Evolutionary conservation across 768 basidiomycete genomes (phyloP).

Genomic region (Hypholoma fasciculare): DNA sequence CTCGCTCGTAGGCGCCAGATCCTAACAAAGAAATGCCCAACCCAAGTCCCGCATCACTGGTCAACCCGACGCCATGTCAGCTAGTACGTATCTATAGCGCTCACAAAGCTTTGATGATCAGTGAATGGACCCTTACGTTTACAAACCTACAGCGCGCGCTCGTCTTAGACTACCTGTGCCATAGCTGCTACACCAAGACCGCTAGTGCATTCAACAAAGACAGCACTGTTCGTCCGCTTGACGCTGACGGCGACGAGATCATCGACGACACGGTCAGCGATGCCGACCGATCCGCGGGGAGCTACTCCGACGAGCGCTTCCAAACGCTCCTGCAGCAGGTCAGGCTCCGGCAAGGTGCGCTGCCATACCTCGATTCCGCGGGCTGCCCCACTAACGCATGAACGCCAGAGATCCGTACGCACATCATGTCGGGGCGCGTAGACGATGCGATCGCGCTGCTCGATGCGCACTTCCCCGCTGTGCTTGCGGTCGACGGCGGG

Average conservation of each 20-base stretch:
- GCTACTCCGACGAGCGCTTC: conserved; percentile 11
- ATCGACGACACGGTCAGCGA: conserved; percentile 21
- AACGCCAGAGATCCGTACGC: conserved; percentile 62
- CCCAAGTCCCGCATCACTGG: conserved; percentile 16
- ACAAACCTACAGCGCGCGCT: conserved; percentile 51
- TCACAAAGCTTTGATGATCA: not conserved
- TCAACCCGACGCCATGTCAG: conserved; percentile 40
- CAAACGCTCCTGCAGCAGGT: conserved; percentile 45
- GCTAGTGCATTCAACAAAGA: conserved; percentile 68
- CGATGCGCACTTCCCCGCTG: conserved; percentile 72
- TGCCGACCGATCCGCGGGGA: conserved; percentile 8
- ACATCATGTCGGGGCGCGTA: conserved; percentile 76
- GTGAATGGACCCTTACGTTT: not conserved
- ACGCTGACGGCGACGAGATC: conserved; percentile 72
- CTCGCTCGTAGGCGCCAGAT: not conserved
- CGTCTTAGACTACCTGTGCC: conserved; percentile 77
- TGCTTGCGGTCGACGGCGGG: conserved; percentile 40
- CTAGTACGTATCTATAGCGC: conserved; percentile 32
- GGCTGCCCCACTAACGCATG: not conserved
- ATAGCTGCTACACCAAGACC: conserved; percentile 71
- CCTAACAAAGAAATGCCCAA: conserved; percentile 13
- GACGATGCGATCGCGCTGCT: conserved; percentile 68
- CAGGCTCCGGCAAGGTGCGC: conserved; percentile 54
- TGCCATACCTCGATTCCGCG: not conserved
- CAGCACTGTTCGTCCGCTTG: conserved; percentile 59